Base-by-base conservation (phyloP, 345 rosid species). In the Noccaea bulbosa region DNA sequence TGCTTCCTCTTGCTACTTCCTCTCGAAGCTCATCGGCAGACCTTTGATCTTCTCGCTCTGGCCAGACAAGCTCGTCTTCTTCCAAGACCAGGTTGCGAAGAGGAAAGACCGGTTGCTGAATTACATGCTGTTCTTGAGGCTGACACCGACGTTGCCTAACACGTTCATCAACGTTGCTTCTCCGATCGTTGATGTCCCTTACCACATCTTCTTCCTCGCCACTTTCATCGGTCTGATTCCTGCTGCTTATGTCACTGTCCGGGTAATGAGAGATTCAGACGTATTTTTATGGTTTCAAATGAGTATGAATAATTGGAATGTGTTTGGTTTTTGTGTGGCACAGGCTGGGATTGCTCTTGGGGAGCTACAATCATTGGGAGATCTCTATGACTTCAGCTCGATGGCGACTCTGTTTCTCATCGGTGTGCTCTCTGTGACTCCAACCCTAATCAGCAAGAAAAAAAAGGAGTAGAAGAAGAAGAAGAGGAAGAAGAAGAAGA, bases 281-380 rank as follows among this genome's bases (percentile, higher is more conserved):
- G n/a, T n/a, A 4, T 11, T 37, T 20, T 64, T 51, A 41, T 44
- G 22, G 65, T 27, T 68, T 59, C 17, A 11, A 7, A 7, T 45
- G 47, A 59, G 34, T 51, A 39, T 12, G 56, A 39, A 45, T 1
- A 10, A 24, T 30, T 46, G 33, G 41, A 22, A 7, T 59, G 40
- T 62, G 32, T 56, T 49, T 22, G 5, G 14, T 40, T 53, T 14
- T 71, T 20, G 22, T 20, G 35, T 74, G 74, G 6, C 52, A 78
- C 77, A 93, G 97, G 98, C 96, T 66, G 98, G 98, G 55, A 77
- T 87, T 65, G 89, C 96, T 68, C 90, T 93, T 35, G 96, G 97
- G 70, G 98, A 91, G 64, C 68, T 91, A 80, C 86, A 79, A 67
- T 86, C 97, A 0, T 12, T 93, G 11, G 83, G 84, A 67, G 98